Conservation (phyloP, 23 red algal genomes). For the Gracilaria gracilis region DNA sequence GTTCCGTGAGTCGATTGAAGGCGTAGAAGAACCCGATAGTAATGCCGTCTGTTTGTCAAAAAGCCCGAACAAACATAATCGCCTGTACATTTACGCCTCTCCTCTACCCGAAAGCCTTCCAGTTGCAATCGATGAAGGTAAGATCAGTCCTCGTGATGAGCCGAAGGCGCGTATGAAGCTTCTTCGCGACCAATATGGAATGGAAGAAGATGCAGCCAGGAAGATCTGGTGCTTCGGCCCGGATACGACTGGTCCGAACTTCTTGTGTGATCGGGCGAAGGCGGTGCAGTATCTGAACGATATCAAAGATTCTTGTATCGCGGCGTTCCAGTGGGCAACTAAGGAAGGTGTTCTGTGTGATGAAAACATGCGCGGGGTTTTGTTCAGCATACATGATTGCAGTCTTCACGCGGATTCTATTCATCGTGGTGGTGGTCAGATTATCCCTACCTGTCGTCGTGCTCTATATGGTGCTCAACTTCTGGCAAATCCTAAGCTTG, state of each 20-base stretch:
- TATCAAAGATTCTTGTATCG: slow-evolving; percentile 98
- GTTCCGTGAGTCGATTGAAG: slow-evolving; percentile 96
- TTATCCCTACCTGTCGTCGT: slow-evolving; percentile 96
- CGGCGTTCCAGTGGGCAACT: slow-evolving; percentile 98
- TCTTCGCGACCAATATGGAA: slow-evolving; percentile 86
- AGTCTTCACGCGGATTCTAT: slow-evolving; percentile 98
- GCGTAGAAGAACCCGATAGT: slow-evolving; percentile 74
- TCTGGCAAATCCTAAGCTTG: slow-evolving; percentile 83
- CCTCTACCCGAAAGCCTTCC: slow-evolving; percentile 89
- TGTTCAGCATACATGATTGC: slow-evolving; percentile 94
- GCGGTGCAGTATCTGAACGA: slow-evolving; percentile 99
- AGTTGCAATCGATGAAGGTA: slow-evolving; percentile 96
- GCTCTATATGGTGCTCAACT: slow-evolving; percentile 93
- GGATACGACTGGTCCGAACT: slow-evolving; percentile 90
- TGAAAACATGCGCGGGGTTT: slow-evolving; percentile 94
- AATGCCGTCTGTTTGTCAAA: slow-evolving; percentile 96
- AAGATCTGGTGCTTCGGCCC: slow-evolving; percentile 98
- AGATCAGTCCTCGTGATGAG: slow-evolving; percentile 94
- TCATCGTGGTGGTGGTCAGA: slow-evolving; percentile 99
- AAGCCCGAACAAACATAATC: slow-evolving; percentile 99
- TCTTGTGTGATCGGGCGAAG: slow-evolving; percentile 96
- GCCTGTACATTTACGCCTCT: slow-evolving; percentile 96
- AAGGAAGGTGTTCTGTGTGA: slow-evolving; percentile 99
- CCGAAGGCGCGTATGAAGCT: slow-evolving; percentile 89
- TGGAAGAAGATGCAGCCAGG: slow-evolving; percentile 95